Conservation (phyloP, 331 rosid genomes). For the Cydonia oblonga region DNA sequence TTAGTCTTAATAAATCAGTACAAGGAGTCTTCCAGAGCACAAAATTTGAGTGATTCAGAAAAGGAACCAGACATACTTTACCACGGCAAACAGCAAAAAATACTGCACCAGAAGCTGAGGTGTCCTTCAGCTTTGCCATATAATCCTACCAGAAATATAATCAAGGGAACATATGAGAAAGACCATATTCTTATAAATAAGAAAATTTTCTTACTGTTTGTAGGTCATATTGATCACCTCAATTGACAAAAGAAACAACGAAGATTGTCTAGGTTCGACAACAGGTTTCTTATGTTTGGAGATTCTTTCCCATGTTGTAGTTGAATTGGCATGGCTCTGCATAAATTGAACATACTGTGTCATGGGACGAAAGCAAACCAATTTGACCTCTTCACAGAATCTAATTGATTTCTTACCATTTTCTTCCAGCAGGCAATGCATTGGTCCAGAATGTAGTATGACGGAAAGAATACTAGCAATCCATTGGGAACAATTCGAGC, state of each 20-base stretch:
- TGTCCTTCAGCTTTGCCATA: conserved; percentile 69
- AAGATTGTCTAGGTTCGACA: conserved; percentile 84
- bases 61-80: conserved; percentile 49
- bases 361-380: conserved; percentile 15
- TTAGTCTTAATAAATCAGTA: not conserved
- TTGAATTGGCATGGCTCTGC: conserved; percentile 59
- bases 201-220: conserved; percentile 10
- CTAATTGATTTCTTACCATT: conserved; percentile 30
- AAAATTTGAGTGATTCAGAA: not conserved
- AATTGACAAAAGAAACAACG: conserved; percentile 62
- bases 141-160: conserved; percentile 57
- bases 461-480: conserved; percentile 88
- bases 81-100: conserved; percentile 98
- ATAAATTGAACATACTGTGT: conserved; percentile 12
- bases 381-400: conserved; percentile 13
- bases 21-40: conserved; percentile 10
- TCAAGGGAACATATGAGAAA: conserved; percentile 13
- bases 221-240: conserved; percentile 39
- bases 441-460: conserved; percentile 86
- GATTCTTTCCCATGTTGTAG: conserved; percentile 92
- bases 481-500: conserved; percentile 96
- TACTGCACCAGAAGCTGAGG: conserved; percentile 77
- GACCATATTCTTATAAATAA: not conserved
- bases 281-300: conserved; percentile 87
- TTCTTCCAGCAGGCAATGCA: conserved; percentile 78